Base-by-base conservation (phyloP, 768 basidiomycete species). In the Dioszegia aurantiaca region DNA sequence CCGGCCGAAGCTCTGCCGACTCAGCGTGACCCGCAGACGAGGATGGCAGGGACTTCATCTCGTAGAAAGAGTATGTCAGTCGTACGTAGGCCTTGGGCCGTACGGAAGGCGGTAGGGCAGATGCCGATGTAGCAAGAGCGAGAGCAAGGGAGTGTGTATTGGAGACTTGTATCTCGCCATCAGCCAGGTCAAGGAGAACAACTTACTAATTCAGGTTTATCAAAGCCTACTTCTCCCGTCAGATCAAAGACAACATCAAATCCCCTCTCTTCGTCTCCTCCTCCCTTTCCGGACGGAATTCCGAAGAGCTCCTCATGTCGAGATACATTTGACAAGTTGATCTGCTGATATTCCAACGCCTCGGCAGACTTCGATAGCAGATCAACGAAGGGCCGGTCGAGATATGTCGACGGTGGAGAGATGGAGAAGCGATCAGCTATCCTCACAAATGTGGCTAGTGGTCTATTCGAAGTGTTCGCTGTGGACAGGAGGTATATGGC, bases 181-280 rank as follows among this genome's bases (percentile, higher is more conserved):
- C 21, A 42, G 46, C 31, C 23, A n/a, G 24, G 46, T 26, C 16
- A 14, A 11, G 2, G 26, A 17, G 48, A 28, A 11, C 0, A 30
- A 52, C 71, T 56, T 30, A 70, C 74, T 19, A 73, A 37, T 53
- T 75, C 74, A n/a, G 74, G 65, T 49, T 64, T 68, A 51, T 76
- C 72, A 51, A 64, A 67, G n/a, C 44, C 61, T 36, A 64, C 66
- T 36, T 76, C 72, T 5, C 74, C 74, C 5, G 70, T 72, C 55
- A 76, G 55, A 44, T 76, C 74, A 53, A 64, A 71, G 3, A 76
- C 67, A n/a, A 67, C 61, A 49, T 73, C 70, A 39, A 72, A 76
- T 39, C 54, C 54, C 27, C 53, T 36, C 47, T 48, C 36, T 55
- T 47, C 23, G 9, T 28, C 27, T 11, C 26, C 27, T 43, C 62